These are phyloP conservation scores for Phlebopus sp. DNA, from an alignment of 1,284 basidiomycete species.

Conservation along the genomic window DNA sequence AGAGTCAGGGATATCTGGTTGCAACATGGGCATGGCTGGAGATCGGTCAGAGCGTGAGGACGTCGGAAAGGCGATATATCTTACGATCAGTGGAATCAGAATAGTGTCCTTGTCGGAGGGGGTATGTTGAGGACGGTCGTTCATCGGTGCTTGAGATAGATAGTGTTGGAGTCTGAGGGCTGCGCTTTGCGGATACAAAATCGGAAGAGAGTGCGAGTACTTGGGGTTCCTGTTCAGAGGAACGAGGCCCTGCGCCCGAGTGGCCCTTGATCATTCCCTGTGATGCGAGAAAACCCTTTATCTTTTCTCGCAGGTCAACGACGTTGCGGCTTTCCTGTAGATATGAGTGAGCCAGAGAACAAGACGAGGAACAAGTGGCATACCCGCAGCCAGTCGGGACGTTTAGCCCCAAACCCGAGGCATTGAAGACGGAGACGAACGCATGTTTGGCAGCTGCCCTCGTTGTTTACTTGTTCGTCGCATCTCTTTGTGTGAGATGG, in stretches of 20 bases:
- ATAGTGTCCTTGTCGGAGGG: conserved; percentile 39
- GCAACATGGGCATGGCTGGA: conserved; percentile 32
- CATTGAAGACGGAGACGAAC: conserved; percentile 78
- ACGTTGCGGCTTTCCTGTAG: conserved; percentile 67
- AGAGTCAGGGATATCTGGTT: conserved; percentile 38
- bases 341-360: conserved; percentile 13
- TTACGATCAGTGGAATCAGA: conserved; percentile 33
- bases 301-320: conserved; percentile 64
- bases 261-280: conserved; percentile 86
- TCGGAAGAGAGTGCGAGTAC: conserved; percentile 54
- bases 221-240: conserved; percentile 49
- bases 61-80: conserved; percentile 11
- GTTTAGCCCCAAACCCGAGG: conserved; percentile 78
- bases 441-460: conserved; percentile 72
- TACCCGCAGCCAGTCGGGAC: conserved; percentile 82
- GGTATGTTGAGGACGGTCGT: conserved; percentile 39
- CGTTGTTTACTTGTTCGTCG: conserved; percentile 64
- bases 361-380: conserved; percentile 17
- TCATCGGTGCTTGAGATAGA: conserved; percentile 45
- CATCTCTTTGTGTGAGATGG: conserved; percentile 60
- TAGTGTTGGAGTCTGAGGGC: conserved; percentile 52
- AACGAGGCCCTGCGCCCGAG: conserved; percentile 61
- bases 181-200: conserved; percentile 45
- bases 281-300: conserved; percentile 71
- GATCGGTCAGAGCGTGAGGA: conserved; percentile 3